A percentile compares a stretch with the other conserved stretches of the same genome.
Conservation (phyloP, 108 stramenopile genomes). For the Nitzschia inconspicua region DNA sequence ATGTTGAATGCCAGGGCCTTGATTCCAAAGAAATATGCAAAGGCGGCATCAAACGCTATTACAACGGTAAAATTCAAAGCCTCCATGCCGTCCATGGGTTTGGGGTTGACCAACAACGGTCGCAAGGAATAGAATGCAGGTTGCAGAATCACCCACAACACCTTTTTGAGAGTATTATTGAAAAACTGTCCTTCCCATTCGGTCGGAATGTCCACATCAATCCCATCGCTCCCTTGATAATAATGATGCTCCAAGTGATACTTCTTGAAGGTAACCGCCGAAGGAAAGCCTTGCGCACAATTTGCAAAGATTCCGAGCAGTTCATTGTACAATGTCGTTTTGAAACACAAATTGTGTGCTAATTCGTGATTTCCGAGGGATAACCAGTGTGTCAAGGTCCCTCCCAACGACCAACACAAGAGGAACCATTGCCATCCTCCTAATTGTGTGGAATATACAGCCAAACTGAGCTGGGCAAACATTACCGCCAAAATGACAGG, state of each 20-base stretch:
- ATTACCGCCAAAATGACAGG: slow-evolving; percentile 56
- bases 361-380: slow-evolving; percentile 91
- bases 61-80: slow-evolving; percentile 51
- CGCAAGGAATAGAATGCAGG: slow-evolving; percentile 86
- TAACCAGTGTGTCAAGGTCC: slow-evolving; percentile 81
- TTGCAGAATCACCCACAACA: slow-evolving; percentile 81
- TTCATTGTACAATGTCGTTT: slow-evolving; percentile 61
- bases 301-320: slow-evolving; percentile 84
- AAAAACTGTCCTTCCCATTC: slow-evolving; percentile 71
- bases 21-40: slow-evolving; percentile 61
- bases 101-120: slow-evolving; percentile 80
- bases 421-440: slow-evolving; percentile 22
- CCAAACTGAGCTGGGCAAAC: slow-evolving; percentile 54
- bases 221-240: slow-evolving; percentile 77
- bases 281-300: slow-evolving; percentile 83
- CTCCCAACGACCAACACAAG: slow-evolving; percentile 71
- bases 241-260: slow-evolving; percentile 96
- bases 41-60: slow-evolving; percentile 54
- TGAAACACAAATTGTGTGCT: slow-evolving; percentile 86
- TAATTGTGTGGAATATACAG: slow-evolving; percentile 44
- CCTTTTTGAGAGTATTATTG: slow-evolving; percentile 65
- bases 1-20: slow-evolving; percentile 76
- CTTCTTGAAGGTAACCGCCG: slow-evolving; percentile 82
- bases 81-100: slow-evolving; percentile 58
- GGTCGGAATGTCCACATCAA: slow-evolving; percentile 91